Percentiles rank a stretch among this genome's conserved stretches.
Evolutionary conservation across 495 filamentous ascomycete genomes (phyloP).

Genomic region (Apodospora peruviana): DNA sequence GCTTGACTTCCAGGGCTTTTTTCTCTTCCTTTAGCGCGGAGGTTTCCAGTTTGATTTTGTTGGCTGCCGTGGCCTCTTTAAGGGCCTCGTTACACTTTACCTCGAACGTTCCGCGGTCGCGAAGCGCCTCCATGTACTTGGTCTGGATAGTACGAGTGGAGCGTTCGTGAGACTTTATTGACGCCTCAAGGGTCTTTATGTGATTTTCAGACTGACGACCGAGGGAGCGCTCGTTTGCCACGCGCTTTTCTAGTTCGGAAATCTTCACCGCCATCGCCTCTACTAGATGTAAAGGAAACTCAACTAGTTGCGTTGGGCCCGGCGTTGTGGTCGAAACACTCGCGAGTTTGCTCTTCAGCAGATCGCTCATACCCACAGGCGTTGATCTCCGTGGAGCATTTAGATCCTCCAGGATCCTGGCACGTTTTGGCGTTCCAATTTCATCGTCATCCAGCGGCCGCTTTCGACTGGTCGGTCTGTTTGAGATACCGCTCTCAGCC

Average conservation of each 20-base stretch:
- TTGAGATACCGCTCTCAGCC: not conserved
- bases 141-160: constrained; percentile 21
- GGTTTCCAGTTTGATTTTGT: constrained; percentile 33
- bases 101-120: constrained; percentile 34
- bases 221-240: constrained; percentile 17
- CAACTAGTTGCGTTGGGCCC: constrained; percentile 3
- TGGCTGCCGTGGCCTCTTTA: constrained; percentile 8
- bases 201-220: constrained; percentile 23
- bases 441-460: constrained; percentile 24
- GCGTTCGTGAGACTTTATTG: constrained; percentile 21
- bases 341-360: constrained; percentile 19
- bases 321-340: not conserved
- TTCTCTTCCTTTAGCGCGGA: constrained; percentile 42
- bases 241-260: constrained; percentile 19
- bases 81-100: constrained; percentile 23
- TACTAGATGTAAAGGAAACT: constrained; percentile 30
- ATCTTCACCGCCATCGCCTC: constrained; percentile 32
- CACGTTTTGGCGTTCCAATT: constrained; percentile 19
- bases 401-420: constrained; percentile 9
- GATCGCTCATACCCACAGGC: constrained; percentile 16
- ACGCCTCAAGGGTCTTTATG: constrained; percentile 22
- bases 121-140: constrained; percentile 30
- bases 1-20: constrained; percentile 40
- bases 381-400: constrained; percentile 5
- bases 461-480: not conserved